Conservation (phyloP, 306 rosid genomes). For the Corylus heterophylla region DNA sequence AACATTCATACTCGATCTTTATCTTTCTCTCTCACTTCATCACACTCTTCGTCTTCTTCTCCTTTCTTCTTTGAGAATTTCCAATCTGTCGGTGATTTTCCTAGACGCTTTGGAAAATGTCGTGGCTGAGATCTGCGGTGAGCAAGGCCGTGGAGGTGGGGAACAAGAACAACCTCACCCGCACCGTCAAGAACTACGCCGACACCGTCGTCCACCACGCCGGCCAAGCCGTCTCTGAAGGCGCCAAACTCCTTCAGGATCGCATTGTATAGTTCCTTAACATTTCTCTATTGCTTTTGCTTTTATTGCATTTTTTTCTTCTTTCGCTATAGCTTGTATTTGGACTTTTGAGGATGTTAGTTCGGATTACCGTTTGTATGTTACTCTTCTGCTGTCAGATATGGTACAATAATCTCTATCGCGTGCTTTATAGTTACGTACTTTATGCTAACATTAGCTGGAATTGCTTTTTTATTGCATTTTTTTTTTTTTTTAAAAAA, state of each 20-base stretch:
- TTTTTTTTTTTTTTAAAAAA: background rate
- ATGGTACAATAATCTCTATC: background rate
- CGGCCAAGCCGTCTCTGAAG: constrained; percentile 94
- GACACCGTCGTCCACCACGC: constrained; percentile 98
- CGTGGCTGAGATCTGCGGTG: constrained; percentile 95
- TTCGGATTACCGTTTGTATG: background rate
- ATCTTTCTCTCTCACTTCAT: background rate
- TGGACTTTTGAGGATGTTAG: background rate
- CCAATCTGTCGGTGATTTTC: background rate
- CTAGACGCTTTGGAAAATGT: constrained; percentile 36
- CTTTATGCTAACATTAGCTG: constrained; percentile 10
- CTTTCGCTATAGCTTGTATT: background rate
- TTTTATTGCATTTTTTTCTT: background rate
- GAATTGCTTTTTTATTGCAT: background rate
- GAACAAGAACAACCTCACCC: constrained; percentile 89
- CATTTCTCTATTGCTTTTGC: background rate
- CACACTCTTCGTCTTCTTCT: background rate
- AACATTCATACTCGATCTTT: constrained; percentile 1
- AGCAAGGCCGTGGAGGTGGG: constrained; percentile 95
- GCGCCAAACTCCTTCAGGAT: constrained; percentile 91
- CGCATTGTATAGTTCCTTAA: constrained; percentile 63
- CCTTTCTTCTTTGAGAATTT: background rate
- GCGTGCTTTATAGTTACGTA: background rate
- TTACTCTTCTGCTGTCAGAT: background rate
- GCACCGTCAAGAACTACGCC: constrained; percentile 92